Percentiles rank a stretch among this genome's conserved stretches.
phyloP scores from a whole-genome alignment of 1,139 yeast genomes.

The Lodderomyces parapsilosis region DNA sequence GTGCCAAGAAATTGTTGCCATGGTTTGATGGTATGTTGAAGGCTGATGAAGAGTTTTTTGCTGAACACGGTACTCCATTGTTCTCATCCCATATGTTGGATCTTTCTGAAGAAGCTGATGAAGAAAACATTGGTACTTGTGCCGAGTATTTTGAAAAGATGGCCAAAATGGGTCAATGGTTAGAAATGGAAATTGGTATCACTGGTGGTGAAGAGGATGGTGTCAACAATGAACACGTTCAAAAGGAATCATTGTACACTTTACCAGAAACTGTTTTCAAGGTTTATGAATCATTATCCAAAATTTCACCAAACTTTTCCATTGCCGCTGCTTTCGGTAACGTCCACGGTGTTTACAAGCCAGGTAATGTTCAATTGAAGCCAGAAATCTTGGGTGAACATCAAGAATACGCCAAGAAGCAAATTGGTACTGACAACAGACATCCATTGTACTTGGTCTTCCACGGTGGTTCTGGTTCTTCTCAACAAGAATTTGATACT shows the following conservation, averaged over 20 bases:
- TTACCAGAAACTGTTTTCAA: slow-evolving; percentile 92
- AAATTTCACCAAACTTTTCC: slow-evolving; percentile 96
- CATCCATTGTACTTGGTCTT: slow-evolving; percentile 94
- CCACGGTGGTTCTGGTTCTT: slow-evolving; percentile 99
- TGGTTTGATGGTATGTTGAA: slow-evolving; percentile 98
- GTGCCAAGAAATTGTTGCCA: slow-evolving; percentile 96
- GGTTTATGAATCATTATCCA: slow-evolving; percentile 85
- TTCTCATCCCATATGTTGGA: slow-evolving; percentile 99
- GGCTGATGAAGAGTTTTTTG: slow-evolving; percentile 93
- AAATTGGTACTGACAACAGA: slow-evolving; percentile 51
- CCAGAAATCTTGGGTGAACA: slow-evolving; percentile 96
- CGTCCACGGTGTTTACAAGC: slow-evolving; percentile 99
- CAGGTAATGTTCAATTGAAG: slow-evolving; percentile 93
- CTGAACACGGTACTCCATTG: slow-evolving; percentile 85
- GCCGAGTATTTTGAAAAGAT: slow-evolving; percentile 93
- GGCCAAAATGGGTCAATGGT: slow-evolving; percentile 94
- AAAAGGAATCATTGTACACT: slow-evolving; percentile 87
- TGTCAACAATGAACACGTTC: slow-evolving; percentile 95
- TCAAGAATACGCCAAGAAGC: slow-evolving; percentile 78
- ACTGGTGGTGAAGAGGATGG: slow-evolving; percentile 99
- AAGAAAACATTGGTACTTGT: slow-evolving; percentile 92
- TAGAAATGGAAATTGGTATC: slow-evolving; percentile 99
- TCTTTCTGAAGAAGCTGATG: slow-evolving; percentile 94
- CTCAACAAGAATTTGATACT: slow-evolving; percentile 86
- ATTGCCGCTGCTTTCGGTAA: slow-evolving; percentile 99